Evolutionary conservation across 2,329 filamentous ascomycete genomes (phyloP).

Genomic region (Nothomitra cinnamomea): DNA sequence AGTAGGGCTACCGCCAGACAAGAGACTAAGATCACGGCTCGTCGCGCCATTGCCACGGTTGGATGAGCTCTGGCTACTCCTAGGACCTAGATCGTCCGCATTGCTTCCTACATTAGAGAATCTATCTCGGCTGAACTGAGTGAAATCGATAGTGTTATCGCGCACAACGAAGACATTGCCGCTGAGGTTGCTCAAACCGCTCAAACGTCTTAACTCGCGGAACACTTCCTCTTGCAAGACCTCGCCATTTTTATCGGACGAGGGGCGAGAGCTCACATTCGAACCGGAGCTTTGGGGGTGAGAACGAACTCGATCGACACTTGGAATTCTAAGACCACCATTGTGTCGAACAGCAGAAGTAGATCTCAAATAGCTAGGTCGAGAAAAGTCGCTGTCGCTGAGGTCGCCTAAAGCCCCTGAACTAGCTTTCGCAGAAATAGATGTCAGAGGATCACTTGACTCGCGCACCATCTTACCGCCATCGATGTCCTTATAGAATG

Average conservation of each 20-base stretch:
- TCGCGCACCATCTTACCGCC: background rate
- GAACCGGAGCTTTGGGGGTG: background rate
- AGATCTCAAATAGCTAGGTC: too few species aligned
- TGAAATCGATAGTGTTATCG: background rate
- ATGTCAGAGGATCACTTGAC: background rate
- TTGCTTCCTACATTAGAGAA: background rate
- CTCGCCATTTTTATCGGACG: background rate
- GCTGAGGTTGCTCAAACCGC: conserved; percentile 4
- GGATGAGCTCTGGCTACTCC: conserved; percentile 3
- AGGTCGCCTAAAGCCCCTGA: background rate
- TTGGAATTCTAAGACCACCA: background rate
- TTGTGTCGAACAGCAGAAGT: background rate
- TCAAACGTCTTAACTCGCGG: background rate
- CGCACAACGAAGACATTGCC: conserved; percentile 1
- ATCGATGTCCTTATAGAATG: background rate
- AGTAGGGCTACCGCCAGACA: background rate
- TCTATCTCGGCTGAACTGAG: background rate
- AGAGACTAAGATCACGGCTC: background rate
- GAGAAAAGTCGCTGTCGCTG: background rate
- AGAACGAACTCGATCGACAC: background rate
- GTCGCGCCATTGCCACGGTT: background rate
- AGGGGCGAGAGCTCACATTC: background rate
- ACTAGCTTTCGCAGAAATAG: background rate
- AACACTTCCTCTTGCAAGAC: background rate
- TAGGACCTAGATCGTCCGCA: background rate